Conservation (phyloP, 2,329 filamentous ascomycete species). For the Pyrenochaeta sp. region DNA sequence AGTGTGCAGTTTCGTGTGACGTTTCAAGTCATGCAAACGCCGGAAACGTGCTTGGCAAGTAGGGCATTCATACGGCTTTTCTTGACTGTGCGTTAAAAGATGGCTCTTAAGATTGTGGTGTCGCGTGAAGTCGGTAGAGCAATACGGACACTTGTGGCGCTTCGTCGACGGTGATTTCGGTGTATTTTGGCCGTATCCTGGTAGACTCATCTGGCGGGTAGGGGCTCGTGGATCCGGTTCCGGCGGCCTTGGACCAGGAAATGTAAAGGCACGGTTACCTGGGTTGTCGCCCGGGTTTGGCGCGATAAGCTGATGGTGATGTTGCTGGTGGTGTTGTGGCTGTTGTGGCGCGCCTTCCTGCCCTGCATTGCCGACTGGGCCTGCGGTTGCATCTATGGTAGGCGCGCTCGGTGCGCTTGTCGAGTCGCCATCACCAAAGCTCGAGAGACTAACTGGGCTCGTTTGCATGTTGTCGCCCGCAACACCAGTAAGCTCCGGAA, state of each 20-base stretch:
- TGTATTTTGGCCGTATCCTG: constrained; percentile 63
- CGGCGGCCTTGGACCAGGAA: constrained; percentile 65
- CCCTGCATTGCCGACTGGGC: constrained; percentile 53
- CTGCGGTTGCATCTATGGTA: constrained; percentile 59
- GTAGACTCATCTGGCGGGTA: constrained; percentile 67
- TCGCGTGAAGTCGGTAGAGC: constrained; percentile 93
- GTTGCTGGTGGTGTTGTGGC: constrained; percentile 26
- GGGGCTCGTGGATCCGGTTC: constrained; percentile 60
- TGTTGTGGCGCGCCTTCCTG: constrained; percentile 49
- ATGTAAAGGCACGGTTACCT: constrained; percentile 68
- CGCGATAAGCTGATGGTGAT: constrained; percentile 46
- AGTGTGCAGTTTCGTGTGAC: constrained; percentile 95
- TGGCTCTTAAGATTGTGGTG: constrained; percentile 99
- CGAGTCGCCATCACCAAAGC: constrained; percentile 63
- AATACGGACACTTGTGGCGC: constrained; percentile 96
- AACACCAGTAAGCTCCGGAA: constrained; percentile 53
- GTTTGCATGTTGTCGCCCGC: constrained; percentile 58
- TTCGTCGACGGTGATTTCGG: constrained; percentile 79
- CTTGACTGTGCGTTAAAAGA: constrained; percentile 95
- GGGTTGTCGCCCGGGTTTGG: constrained; percentile 47
- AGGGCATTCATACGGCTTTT: constrained; percentile 94
- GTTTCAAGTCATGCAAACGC: constrained; percentile 91
- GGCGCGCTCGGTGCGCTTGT: constrained; percentile 57
- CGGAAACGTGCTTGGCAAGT: constrained; percentile 94
- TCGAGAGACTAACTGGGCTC: constrained; percentile 62